Evolutionary conservation across 768 basidiomycete species (phyloP).

Genomic region (Boletellus ananiceps): DNA sequence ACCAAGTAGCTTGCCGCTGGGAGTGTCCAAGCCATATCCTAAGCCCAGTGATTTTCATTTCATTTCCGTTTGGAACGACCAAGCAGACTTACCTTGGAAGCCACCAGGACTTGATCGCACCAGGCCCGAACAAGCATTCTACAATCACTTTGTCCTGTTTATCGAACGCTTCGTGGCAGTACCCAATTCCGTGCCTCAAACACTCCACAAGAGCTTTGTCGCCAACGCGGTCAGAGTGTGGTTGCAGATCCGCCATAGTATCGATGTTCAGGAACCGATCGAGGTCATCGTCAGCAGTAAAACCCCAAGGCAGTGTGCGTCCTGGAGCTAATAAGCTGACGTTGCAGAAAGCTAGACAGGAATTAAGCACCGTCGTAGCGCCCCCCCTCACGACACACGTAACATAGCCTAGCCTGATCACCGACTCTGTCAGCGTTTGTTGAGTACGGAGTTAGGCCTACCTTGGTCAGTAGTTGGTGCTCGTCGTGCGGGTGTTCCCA

Average conservation of each 20-base stretch:
- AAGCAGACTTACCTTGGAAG: conserved; percentile 67
- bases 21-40: conserved; percentile 96
- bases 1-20: conserved; percentile 96
- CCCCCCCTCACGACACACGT: too few relatives aligned
- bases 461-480: too few relatives aligned
- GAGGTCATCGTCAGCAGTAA: conserved; percentile 78
- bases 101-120: conserved; percentile 91
- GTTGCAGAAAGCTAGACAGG: too few relatives aligned
- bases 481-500: too few relatives aligned
- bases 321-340: too few relatives aligned
- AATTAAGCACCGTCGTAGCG: too few relatives aligned
- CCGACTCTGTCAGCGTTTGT: too few relatives aligned
- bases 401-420: too few relatives aligned
- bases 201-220: conserved; percentile 76
- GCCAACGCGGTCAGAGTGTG: conserved; percentile 80
- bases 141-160: conserved; percentile 94
- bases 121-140: conserved; percentile 86
- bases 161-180: conserved; percentile 90
- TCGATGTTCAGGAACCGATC: conserved; percentile 90
- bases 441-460: too few relatives aligned
- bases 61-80: background rate
- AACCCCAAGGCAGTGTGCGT: too few relatives aligned
- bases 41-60: background rate
- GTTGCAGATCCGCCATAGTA: conserved; percentile 70
- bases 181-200: conserved; percentile 86